These are phyloP conservation scores for Persicaria maculosa DNA, from an alignment of 148 eudicot species.

Conservation along the genomic window DNA sequence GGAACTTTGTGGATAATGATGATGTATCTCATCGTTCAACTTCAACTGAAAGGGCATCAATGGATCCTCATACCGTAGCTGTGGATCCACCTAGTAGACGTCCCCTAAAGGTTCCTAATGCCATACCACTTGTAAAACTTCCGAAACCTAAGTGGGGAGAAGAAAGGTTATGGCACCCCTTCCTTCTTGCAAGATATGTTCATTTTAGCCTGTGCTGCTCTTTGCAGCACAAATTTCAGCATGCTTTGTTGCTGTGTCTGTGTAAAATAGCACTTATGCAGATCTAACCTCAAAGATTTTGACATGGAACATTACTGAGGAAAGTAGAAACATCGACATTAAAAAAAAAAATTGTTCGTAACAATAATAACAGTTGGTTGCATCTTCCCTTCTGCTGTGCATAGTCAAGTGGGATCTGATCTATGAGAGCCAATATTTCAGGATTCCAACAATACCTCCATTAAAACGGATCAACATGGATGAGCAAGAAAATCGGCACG, in stretches of 20 bases:
- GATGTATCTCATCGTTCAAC: constrained; percentile 72
- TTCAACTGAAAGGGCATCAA: constrained; percentile 82
- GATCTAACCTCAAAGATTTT: too few relatives aligned
- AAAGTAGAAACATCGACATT: too few relatives aligned
- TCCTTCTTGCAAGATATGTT: too few relatives aligned
- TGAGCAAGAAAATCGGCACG: constrained; percentile 60
- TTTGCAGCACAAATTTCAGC: too few relatives aligned
- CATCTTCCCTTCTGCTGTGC: not conserved
- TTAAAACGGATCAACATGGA: constrained; percentile 41
- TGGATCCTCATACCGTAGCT: constrained; percentile 50
- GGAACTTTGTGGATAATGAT: constrained; percentile 64
- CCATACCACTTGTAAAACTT: constrained; percentile 65
- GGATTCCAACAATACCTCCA: constrained; percentile 15
- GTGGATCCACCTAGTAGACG: constrained; percentile 38
- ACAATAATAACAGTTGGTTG: not conserved
- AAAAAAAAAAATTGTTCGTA: too few relatives aligned
- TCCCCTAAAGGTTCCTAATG: constrained; percentile 45
- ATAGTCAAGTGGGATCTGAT: not conserved
- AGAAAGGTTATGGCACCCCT: constrained; percentile 38
- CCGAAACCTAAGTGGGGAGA: constrained; percentile 46
- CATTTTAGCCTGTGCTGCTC: too few relatives aligned
- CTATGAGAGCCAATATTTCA: not conserved
- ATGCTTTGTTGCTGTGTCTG: too few relatives aligned
- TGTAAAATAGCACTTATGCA: too few relatives aligned
- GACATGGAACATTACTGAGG: too few relatives aligned